Conservation (phyloP, 2,329 filamentous ascomycete species). For the Neonectria hederae region DNA sequence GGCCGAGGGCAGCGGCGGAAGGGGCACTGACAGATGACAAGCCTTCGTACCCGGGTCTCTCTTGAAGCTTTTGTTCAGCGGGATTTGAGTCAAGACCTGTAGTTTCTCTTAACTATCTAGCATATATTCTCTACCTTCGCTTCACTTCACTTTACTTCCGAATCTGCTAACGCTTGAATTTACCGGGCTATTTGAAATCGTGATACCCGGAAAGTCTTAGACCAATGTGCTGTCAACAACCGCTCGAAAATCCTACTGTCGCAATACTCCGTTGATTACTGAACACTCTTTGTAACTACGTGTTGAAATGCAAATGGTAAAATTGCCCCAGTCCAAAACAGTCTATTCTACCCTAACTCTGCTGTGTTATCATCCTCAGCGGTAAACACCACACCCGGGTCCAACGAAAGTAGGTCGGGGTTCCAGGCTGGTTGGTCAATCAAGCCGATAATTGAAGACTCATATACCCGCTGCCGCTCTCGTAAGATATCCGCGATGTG, state of each 20-base stretch:
- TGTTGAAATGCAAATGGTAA: not conserved
- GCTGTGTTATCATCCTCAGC: not conserved
- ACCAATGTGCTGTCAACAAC: too few species aligned
- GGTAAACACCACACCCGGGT: too few species aligned
- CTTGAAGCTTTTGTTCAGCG: not conserved
- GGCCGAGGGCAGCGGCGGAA: slow-evolving; percentile 26
- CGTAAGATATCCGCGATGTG: slow-evolving; percentile 1
- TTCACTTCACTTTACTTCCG: too few species aligned
- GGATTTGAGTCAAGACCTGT: not conserved
- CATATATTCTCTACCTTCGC: not conserved
- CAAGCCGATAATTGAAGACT: not conserved
- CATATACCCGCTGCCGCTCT: not conserved
- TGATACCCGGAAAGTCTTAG: too few species aligned
- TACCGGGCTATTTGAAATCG: too few species aligned
- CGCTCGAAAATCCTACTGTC: too few species aligned
- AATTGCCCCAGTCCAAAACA: not conserved
- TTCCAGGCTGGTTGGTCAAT: not conserved
- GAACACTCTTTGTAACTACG: too few species aligned
- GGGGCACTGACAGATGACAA: slow-evolving; percentile 4
- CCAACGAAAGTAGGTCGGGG: not conserved
- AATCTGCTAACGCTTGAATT: too few species aligned
- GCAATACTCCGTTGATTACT: too few species aligned
- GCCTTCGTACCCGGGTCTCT: not conserved
- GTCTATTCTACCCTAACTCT: not conserved
- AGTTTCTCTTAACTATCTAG: not conserved